phyloP scores from a whole-genome alignment of 2,329 filamentous ascomycete genomes.

The Phialophora expanda region DNA sequence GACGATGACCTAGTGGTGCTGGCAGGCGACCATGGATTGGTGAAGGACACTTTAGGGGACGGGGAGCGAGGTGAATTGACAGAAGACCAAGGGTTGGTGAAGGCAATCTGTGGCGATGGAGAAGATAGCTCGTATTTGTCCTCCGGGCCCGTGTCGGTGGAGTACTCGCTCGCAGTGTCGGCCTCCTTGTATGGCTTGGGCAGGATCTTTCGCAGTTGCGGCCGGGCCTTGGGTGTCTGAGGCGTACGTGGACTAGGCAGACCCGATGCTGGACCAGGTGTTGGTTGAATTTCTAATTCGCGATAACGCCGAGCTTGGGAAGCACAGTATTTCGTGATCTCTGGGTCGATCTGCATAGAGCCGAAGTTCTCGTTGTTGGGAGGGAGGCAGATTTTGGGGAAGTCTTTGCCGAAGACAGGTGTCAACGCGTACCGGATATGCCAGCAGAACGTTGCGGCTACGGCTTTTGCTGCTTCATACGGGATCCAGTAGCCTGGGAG shows the following conservation, averaged over 20 bases:
- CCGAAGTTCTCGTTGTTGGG: constrained; percentile 68
- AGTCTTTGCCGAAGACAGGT: constrained; percentile 84
- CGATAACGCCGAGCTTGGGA: constrained; percentile 44
- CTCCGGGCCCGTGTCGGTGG: constrained; percentile 49
- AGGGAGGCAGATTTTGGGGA: constrained; percentile 72
- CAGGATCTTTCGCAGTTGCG: constrained; percentile 33
- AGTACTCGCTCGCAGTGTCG: constrained; percentile 50
- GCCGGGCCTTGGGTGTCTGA: constrained; percentile 25
- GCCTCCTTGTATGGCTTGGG: constrained; percentile 39
- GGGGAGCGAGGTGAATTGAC: constrained; percentile 49
- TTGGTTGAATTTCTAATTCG: constrained; percentile 40
- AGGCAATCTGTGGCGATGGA: constrained; percentile 49
- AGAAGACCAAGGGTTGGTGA: constrained; percentile 49
- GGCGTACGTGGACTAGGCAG: constrained; percentile 22
- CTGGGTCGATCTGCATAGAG: constrained; percentile 68
- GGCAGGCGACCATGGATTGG: constrained; percentile 32
- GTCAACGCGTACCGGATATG: constrained; percentile 83
- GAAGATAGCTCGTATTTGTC: constrained; percentile 43
- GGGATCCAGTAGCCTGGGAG: constrained; percentile 92
- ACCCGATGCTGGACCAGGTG: constrained; percentile 14
- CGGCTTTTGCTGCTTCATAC: constrained; percentile 79
- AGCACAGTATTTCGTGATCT: constrained; percentile 61
- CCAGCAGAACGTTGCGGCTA: constrained; percentile 89
- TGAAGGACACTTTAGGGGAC: constrained; percentile 29
- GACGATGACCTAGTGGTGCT: constrained; percentile 30